Evolutionary conservation across 208 protist genomes (phyloP), one percentile per base, ranked within the genome.

Genomic region (Acanthamoeba polyphaga): DNA sequence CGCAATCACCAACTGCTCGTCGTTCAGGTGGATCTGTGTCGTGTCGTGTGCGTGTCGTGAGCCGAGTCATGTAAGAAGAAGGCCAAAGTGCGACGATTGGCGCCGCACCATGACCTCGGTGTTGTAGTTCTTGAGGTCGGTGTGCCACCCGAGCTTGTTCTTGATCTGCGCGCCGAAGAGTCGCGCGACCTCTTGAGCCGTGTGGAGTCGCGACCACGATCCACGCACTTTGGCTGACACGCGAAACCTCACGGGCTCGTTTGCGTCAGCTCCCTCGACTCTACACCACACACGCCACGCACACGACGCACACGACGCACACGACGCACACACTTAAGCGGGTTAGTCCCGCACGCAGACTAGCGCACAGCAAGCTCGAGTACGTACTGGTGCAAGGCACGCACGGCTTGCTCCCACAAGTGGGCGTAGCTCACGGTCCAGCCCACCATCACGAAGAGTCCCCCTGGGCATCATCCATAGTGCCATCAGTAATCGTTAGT

Each of bases 111-210:
- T 92, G 34, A 93, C 88, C 46, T 93, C 88, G 22, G 70, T 93
- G 49, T 82, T 62, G 51, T 82, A 93, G 70, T 93, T 49, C 88
- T 58, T 76, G n/a, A 93, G 88, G 70, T 93, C 88, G 51, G 78
- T 55, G 43, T 29, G 43, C 88, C 88, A 93, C 12, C 88, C 88
- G 29, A 93, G 70, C 49, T 78, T 76, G n/a, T 19, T 27, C 64
- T 78, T 76, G 43, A 93, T 72, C 24, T 55, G 62, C 7, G 88
- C n/a, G n/a, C 88, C 88, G 12, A 93, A 80, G 27, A 60, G 70
- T 32, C 53, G 62, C 15, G 88, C 88, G 49, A 93, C 38, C 46
- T 93, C 66, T 43, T 93, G 88, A 2, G 88, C 8, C 5, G 38
- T 66, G 62, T 93, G 70, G n/a, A 53, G 29, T 8, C 66, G 34